A percentile compares a stretch with the other conserved stretches of the same genome.
phyloP scores from a whole-genome alignment of 2,329 filamentous ascomycete species.

The Penicillium hordei region DNA sequence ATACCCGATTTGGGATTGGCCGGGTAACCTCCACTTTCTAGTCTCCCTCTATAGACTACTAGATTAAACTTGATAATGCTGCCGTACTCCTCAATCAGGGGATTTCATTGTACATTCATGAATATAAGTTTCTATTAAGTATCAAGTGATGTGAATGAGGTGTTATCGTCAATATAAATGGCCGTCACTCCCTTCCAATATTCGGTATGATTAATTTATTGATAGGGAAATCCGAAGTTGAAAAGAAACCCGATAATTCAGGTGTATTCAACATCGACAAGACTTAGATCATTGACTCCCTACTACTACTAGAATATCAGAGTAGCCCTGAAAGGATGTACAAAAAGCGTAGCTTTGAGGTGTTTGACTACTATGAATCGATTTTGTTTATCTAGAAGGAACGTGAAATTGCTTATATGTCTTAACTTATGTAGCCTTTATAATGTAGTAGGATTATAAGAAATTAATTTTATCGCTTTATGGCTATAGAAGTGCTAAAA shows the following conservation, averaged over 20 bases:
- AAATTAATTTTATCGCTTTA: background rate
- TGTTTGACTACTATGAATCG: background rate
- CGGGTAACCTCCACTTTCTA: conserved; percentile 2
- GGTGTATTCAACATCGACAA: background rate
- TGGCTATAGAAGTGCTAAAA: background rate
- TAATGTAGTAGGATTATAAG: accelerated
- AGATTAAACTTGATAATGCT: background rate
- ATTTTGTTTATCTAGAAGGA: background rate
- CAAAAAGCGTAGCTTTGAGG: background rate
- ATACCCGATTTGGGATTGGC: background rate
- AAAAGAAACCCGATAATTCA: background rate
- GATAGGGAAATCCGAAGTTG: background rate
- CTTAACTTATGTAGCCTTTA: no score
- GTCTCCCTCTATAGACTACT: background rate
- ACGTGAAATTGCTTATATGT: background rate
- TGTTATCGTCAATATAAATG: background rate
- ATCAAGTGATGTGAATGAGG: background rate
- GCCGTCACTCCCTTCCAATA: background rate
- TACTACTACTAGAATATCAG: background rate
- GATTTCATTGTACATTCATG: no score
- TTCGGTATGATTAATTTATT: background rate
- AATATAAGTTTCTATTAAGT: background rate
- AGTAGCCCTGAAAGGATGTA: background rate
- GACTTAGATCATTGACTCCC: background rate
- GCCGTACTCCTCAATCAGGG: background rate